Evolutionary conservation across 441 rosid genomes (phyloP), one percentile per base, ranked within the genome.

Genomic region (Erodium texanum): DNA sequence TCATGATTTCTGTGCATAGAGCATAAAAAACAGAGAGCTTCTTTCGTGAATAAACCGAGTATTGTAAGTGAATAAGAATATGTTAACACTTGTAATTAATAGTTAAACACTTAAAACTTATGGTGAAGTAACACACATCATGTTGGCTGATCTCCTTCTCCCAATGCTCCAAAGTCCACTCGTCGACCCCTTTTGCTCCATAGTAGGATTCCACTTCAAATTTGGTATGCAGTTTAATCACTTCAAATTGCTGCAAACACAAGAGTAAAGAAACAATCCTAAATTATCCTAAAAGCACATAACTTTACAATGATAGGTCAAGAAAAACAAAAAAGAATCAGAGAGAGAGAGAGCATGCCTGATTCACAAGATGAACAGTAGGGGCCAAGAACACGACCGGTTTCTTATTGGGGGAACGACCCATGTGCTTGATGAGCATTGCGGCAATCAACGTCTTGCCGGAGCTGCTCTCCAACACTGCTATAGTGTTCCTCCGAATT

Each of bases 141-240:
- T 77, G 84, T 69, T 85, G 70, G 34, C 69, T 80, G 69, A 82
- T 59, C 85, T 94, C 98, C 73, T 85, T 81, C 76, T 86, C 81
- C 98, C 99, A 94, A 58, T 68, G 43, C 27, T 68, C 72, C 43
- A 70, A 72, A 43, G 75, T 84, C 97, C 97, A 91, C 11, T 73
- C 82, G 75, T 89, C 92, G 24, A 89, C 82, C 62, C 96, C 90
- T 73, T 80, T 94, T 50, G 90, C 87, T 78, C 96, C 96, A 77
- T 68, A 86, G 71, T 89, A 91, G 68, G 79, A 86, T 64, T 79
- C 91, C 62, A 88, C 96, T 63, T 72, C 77, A 71, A 89, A 74
- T 67, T 72, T 69, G 1, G 84, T 74, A 34, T 82, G 58, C 29
- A 24, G 27, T 72, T 72, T 85, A 65, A 92, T 79, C 68, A 82